phyloP scores from a whole-genome alignment of 139 green algal species.

The Limnomonas spitsbergensis region DNA sequence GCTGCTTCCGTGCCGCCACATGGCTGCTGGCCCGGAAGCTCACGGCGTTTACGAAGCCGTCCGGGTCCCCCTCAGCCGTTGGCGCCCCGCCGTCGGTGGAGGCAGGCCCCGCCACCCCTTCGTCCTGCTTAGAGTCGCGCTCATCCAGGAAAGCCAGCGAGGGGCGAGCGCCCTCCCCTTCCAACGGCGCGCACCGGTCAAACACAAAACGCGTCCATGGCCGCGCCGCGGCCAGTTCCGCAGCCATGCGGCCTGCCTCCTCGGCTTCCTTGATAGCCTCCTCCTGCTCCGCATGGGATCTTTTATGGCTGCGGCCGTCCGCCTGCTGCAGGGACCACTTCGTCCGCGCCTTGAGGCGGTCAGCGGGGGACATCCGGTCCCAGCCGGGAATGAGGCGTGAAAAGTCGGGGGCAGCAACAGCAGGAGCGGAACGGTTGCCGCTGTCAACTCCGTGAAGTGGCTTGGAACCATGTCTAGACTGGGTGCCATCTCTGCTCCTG shows the following conservation, averaged over 20 bases:
- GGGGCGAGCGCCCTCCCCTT: slow-evolving; percentile 4
- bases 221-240: not conserved
- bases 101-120: not conserved
- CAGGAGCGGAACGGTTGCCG: no score
- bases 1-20: slow-evolving; percentile 1
- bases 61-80: not conserved
- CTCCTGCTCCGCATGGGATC: not conserved
- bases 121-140: not conserved
- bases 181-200: slow-evolving; percentile 3
- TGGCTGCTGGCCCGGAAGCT: not conserved
- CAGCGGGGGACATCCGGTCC: not conserved
- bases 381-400: not conserved
- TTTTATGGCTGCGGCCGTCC: not conserved
- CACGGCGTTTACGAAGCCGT: not conserved
- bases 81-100: not conserved
- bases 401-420: not conserved
- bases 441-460: no score
- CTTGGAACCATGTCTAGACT: no score
- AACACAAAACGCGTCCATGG: slow-evolving; percentile 17
- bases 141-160: slow-evolving; percentile 11
- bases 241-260: not conserved
- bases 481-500: no score
- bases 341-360: slow-evolving; percentile 4
- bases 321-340: not conserved
- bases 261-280: not conserved